Percentiles rank a stretch among this genome's conserved stretches.
Evolutionary conservation across 1,284 basidiomycete genomes (phyloP).

Genomic region (Pterula multifida): DNA sequence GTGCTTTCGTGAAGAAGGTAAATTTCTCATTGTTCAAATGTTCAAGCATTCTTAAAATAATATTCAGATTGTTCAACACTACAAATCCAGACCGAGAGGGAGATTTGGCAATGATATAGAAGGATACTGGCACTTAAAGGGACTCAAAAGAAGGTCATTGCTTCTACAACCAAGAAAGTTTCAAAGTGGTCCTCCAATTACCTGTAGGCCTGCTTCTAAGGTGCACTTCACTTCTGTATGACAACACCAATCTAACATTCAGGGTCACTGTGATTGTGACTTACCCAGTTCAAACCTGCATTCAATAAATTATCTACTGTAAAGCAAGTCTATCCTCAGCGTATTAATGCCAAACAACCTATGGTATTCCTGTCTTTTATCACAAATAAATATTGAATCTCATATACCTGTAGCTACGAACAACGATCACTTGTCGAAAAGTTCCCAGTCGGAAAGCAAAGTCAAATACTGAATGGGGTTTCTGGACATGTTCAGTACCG

Average conservation of each 20-base stretch:
- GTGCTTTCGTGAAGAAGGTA: background rate
- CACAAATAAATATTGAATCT: too few relatives aligned
- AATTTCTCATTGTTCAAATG: background rate
- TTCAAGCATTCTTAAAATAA: background rate
- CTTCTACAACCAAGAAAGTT: background rate
- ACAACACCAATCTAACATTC: background rate
- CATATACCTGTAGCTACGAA: too few relatives aligned
- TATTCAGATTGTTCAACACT: background rate
- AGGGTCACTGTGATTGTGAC: background rate
- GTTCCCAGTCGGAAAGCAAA: too few relatives aligned
- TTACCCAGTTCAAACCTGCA: background rate
- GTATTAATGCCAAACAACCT: too few relatives aligned
- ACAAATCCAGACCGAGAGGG: background rate
- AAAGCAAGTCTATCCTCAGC: background rate
- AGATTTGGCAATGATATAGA: background rate
- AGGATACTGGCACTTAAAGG: background rate
- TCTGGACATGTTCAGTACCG: too few relatives aligned
- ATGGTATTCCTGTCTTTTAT: too few relatives aligned
- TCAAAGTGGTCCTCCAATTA: background rate
- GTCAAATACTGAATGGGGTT: too few relatives aligned
- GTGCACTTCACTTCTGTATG: background rate
- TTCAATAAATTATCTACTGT: background rate
- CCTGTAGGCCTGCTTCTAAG: background rate
- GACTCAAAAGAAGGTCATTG: background rate
- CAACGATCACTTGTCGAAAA: too few relatives aligned